phyloP scores from a whole-genome alignment of 176 grass and related monocot species.

The Paspalum vaginatum region DNA sequence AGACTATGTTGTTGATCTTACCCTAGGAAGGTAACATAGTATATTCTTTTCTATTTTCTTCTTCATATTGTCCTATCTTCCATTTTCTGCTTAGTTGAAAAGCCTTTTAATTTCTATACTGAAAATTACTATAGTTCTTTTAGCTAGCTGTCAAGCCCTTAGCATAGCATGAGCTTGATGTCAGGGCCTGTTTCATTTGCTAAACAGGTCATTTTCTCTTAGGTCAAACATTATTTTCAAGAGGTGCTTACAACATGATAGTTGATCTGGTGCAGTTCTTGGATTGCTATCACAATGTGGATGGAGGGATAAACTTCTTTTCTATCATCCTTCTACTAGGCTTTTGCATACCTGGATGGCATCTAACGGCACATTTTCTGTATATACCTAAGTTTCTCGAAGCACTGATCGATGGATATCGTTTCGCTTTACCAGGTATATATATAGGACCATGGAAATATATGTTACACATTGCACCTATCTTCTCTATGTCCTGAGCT shows the following conservation, averaged over 20 bases:
- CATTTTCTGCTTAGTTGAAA: slow-evolving; percentile 7
- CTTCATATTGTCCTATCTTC: slow-evolving; percentile 21
- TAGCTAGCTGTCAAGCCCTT: slow-evolving; percentile 22
- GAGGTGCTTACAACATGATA: slow-evolving; percentile 57
- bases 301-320: slow-evolving; percentile 68
- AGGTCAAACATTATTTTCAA: slow-evolving; percentile 16
- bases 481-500: slow-evolving; percentile 11
- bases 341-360: slow-evolving; percentile 23
- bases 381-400: slow-evolving; percentile 68
- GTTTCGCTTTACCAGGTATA: slow-evolving; percentile 92
- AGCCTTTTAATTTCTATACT: slow-evolving; percentile 9
- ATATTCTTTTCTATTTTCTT: slow-evolving; percentile 4
- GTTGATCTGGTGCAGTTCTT: slow-evolving; percentile 93
- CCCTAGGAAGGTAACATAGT: slow-evolving; percentile 82
- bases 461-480: not conserved
- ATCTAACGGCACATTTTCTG: slow-evolving; percentile 22
- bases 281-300: slow-evolving; percentile 91
- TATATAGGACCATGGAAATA: not conserved
- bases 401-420: slow-evolving; percentile 79
- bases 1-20: slow-evolving; percentile 88
- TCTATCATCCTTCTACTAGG: no score
- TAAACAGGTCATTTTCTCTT: slow-evolving; percentile 13
- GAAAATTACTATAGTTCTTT: slow-evolving; percentile 22
- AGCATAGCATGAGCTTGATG: slow-evolving; percentile 28
- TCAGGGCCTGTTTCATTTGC: slow-evolving; percentile 21